Conservation (phyloP, 169 alveolate species). For the Eimeria falciformis region DNA sequence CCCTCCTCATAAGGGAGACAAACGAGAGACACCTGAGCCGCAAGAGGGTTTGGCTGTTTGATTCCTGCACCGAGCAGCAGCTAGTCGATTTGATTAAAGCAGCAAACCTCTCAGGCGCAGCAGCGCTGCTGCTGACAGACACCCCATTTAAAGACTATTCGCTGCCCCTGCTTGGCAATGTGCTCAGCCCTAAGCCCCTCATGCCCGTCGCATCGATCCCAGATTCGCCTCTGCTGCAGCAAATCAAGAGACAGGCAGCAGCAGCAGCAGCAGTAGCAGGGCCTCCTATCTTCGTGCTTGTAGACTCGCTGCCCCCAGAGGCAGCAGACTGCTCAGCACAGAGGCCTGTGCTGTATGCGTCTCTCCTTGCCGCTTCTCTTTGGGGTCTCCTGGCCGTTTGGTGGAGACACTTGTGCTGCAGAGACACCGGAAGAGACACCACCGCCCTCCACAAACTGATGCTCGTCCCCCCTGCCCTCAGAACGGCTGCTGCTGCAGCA, state of each 20-base stretch:
- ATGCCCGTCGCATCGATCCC: conserved; percentile 62
- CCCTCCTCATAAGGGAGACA: no score
- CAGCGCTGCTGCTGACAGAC: conserved; percentile 50
- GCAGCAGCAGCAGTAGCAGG: conserved; percentile 13
- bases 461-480: conserved; percentile 41
- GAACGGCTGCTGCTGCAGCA: not conserved
- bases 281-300: not conserved
- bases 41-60: conserved; percentile 48
- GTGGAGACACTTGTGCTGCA: conserved; percentile 1
- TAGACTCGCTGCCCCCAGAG: conserved; percentile 39
- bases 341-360: conserved; percentile 14
- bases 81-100: conserved; percentile 26
- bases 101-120: conserved; percentile 44
- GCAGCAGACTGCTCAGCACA: conserved; percentile 22
- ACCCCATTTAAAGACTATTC: conserved; percentile 5
- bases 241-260: conserved; percentile 40
- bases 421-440: not conserved
- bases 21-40: not conserved
- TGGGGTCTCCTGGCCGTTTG: conserved; percentile 13
- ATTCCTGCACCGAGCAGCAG: conserved; percentile 17
- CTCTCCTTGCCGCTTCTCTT: not conserved
- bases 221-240: conserved; percentile 28
- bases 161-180: not conserved
- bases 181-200: not conserved
- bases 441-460: conserved; percentile 55